phyloP scores from a whole-genome alignment of 345 rosid species.

The Barbarea vulgaris region DNA sequence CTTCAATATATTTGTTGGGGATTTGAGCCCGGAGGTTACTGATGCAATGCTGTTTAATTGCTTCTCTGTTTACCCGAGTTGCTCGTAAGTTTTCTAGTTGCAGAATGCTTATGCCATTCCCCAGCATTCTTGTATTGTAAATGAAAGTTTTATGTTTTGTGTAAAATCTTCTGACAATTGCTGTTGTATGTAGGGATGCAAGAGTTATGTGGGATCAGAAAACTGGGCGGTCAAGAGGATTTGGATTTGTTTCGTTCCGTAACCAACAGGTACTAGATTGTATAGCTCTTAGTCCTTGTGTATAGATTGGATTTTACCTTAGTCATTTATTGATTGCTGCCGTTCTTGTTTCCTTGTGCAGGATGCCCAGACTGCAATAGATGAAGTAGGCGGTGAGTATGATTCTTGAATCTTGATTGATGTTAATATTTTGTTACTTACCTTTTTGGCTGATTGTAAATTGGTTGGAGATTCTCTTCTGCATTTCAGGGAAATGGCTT shows the following conservation, averaged over 20 bases:
- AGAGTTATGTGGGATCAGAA: conserved; percentile 60
- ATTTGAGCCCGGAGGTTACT: conserved; percentile 89
- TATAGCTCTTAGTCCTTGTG: background rate
- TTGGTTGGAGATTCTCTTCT: conserved; percentile 2
- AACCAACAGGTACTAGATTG: conserved; percentile 56
- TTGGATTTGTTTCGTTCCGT: conserved; percentile 90
- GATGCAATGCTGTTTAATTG: conserved; percentile 84
- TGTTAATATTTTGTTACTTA: background rate
- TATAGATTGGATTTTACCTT: background rate
- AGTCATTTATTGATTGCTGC: conserved; percentile 8
- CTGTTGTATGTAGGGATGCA: conserved; percentile 55
- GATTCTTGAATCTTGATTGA: background rate
- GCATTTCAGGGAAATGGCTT: conserved; percentile 83
- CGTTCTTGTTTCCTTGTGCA: conserved; percentile 41
- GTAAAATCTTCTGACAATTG: conserved; percentile 22
- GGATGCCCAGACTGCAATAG: conserved; percentile 89
- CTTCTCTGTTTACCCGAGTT: conserved; percentile 73
- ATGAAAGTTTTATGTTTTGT: background rate
- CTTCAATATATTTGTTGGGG: conserved; percentile 81
- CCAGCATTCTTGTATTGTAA: conserved; percentile 15
- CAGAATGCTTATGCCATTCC: background rate
- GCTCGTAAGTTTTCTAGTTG: conserved; percentile 64
- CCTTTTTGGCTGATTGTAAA: background rate
- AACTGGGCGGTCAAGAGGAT: conserved; percentile 50
- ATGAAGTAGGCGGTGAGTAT: conserved; percentile 69